Evolutionary conservation across 257 asterid genomes (phyloP), one percentile per base, ranked within the genome.

Genomic region (Scutellaria barbata): DNA sequence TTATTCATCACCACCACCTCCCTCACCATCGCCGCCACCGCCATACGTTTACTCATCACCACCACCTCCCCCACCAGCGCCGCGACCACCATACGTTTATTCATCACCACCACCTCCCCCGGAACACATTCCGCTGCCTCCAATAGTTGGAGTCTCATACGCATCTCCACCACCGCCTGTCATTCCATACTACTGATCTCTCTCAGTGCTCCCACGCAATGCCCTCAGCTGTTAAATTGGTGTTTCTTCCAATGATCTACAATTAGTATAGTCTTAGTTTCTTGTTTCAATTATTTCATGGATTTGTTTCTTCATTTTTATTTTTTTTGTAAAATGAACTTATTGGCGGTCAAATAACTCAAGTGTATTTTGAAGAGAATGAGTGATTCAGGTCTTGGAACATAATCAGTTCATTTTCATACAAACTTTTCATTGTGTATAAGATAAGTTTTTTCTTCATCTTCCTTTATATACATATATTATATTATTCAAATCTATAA

Each of bases 121-220:
- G 9, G 80, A 48, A 56, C 48, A 55, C 65, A 66, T 71, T 37
- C 84, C 35, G 35, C 35, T 30, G 35, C 35, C 35, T 30, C 35
- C 35, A 30, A 30, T 30, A 2, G 35, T 30, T 0, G 35, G 35
- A 30, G 35, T 30, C 35, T 30, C 35, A 33, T 81, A 84, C 68
- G 84, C 86, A 43, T 84, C 88, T 46, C 86, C 88, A 16, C 88
- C 88, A 17, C 88, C 88, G 48, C 88, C 86, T 0, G 12, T 47
- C 71, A 81, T 84, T 59, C 89, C 89, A 61, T 84, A 84, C 65
- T 81, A 84, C 75, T 84, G 50, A 83, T 75, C 72, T 63, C 75
- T 72, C 72, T 40, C 30, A 56, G 16, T 53, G 14, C 76, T 63
- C 66, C 69, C 68, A 45, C 73, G 66, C 73, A 39, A 25, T 22